Evolutionary conservation across 805 yeast species (phyloP), one percentile per base, ranked within the genome.

Genomic region (Candida insectalens): DNA sequence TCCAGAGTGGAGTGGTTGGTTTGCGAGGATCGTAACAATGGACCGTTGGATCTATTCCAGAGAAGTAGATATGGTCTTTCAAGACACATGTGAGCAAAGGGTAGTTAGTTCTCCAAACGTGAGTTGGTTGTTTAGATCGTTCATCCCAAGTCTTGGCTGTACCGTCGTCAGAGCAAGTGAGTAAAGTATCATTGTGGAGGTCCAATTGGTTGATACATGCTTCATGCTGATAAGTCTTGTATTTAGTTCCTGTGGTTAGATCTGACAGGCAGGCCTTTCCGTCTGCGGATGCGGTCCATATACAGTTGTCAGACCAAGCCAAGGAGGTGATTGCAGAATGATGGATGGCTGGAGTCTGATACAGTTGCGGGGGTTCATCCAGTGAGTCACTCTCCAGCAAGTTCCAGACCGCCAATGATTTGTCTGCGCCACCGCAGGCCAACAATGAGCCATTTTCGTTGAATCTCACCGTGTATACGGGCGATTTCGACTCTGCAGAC

Each of bases 161-260:
- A 0, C 87, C 84, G 45, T 77, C 85, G 43, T 83, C 94, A 7
- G 77, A 65, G 4, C 72, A 83, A 25, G 83, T 69, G 3, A 70
- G 65, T 3, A 54, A 10, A 0, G 35, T 13, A 30, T 52, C 57
- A 51, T 36, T 43, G 47, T 37, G 47, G 8, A 51, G 48, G 16
- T 52, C 67, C 2, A 82, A 55, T 40, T 77, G 69, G 46, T 83
- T 82, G 2, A 81, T 73, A 5, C 69, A 63, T 9, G 29, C 29
- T 6, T 37, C 34, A 20, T 53, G 55, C 15, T 46, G 47, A 14
- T 71, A 69, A 32, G 74, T 78, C 28, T 79, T 59, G 10, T 69
- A 40, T 39, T 79, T 65, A 28, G 48, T 47, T 3, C 83, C 83
- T 3, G 77, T 69, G 14, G 58, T 62, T 1, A 66, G 51, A 49